Evolutionary conservation across 2,329 filamentous ascomycete genomes (phyloP), one percentile per base, ranked within the genome.

Genomic region (Fusarium coicis): DNA sequence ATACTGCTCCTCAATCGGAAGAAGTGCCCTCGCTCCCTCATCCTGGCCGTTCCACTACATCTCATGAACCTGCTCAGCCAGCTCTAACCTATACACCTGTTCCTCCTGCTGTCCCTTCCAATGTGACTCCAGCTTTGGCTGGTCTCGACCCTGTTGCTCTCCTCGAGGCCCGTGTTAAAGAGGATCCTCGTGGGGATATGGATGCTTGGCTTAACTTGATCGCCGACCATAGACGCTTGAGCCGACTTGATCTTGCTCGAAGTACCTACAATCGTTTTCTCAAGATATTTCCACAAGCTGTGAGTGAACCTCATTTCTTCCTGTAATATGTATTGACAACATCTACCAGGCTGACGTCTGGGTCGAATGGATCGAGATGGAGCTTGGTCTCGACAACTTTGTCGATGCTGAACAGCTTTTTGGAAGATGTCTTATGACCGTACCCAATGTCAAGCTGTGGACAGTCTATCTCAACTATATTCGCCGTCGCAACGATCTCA

Each of bases 381-480:
- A 99, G 82, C 89, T 97, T 36, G 92, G 94, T 73, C 87, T 95
- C 65, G 94, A 97, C 77, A 93, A 97, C 73, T 92, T 96, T 68
- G 87, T 88, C 64, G 90, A 90, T 52, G 91, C 97, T 21, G 96
- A 98, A 81, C 87, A 91, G 58, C 91, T 99, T 28, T 97, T 99
- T 81, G 91, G 90, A 72, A 90, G 91, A 75, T 95, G 93, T 37
- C 89, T 99, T 43, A 87, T 94, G 75, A 89, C 89, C 14, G 92
- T 96, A 26, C 92, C 93, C 16, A 93, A 96, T 80, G 92, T 98
- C 43, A 90, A 93, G 70, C 88, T 99, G 26, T 99, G 95, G 94
- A 94, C 93, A 11, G 89, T 95, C 37, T 99, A 99, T 81, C 90
- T 99, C 70, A 95, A 98, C 82, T 98, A 98, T 81, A 93, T 98